Evolutionary conservation across 73 alveolate genomes (phyloP), one percentile per base, ranked within the genome.

Genomic region (Breviolum minutum): DNA sequence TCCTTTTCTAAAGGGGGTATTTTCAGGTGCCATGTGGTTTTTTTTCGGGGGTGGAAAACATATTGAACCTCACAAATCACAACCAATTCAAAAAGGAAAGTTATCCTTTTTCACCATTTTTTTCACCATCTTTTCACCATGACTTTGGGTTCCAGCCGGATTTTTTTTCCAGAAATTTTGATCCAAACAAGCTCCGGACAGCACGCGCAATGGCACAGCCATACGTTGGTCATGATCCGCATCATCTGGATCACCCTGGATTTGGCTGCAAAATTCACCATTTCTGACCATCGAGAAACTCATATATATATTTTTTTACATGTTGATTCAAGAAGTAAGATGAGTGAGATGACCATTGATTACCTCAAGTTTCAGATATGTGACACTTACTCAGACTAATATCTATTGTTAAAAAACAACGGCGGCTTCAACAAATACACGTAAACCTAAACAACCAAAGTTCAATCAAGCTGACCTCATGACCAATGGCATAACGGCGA

Each of bases 241-340:
- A 76, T 92, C 98, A 76, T 92, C 98, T 5, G 98, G 98, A 76
- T 92, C 98, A 12, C 98, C 98, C 98, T 91, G 86, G n/a, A 80
- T 22, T 68, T 14, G 77, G 77, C 29, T 7, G 89, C 17, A 30
- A 79, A 22, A 63, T 29, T 79, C 29, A 12, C 87, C 62, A 12
- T 79, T 8, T n/a, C 29, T 19, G 17, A 30, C 3, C 54, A 7
- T 19, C 87, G 17, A 77, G 5, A 79, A 29, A 4, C 87, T 17
- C n/a, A 22, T 22, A 68, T 22, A 11, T 66, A 17, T 66, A 17
- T 66, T 66, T 66, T 66, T 14, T 1, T 2, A 14, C 77, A 68
- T 17, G 77, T 14, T 68, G 77, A 22, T 22, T 22, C 77, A 4
- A 14, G 24, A 40, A 40, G 54, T 2, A 40, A 40, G 5, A 40